phyloP scores from a whole-genome alignment of 495 filamentous ascomycete genomes.

The Lichina pygmaea region DNA sequence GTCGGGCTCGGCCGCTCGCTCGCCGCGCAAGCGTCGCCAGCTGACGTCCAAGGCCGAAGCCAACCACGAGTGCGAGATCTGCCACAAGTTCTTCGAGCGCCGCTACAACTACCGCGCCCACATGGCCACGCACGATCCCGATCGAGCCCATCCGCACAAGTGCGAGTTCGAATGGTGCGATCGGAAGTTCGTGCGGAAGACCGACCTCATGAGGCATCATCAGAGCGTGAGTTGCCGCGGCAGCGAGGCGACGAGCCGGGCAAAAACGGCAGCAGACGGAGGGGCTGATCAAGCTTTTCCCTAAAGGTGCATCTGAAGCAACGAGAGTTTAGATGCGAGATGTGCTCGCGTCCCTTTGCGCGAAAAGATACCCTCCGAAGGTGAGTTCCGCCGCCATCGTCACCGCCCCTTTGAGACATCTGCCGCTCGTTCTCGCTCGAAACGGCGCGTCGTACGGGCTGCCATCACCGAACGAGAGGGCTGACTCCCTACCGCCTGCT shows the following conservation, averaged over 20 bases:
- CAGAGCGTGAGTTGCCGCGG: slow-evolving; percentile 32
- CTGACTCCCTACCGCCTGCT: no score
- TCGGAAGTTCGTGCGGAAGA: slow-evolving; percentile 58
- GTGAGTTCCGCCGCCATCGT: slow-evolving; percentile 16
- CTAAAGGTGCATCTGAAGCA: slow-evolving; percentile 41
- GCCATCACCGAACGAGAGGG: no score
- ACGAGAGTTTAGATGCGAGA: slow-evolving; percentile 39
- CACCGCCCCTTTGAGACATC: background rate
- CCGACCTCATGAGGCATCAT: slow-evolving; percentile 59
- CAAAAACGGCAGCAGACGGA: no score
- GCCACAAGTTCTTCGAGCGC: slow-evolving; percentile 57
- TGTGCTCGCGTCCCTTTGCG: slow-evolving; percentile 50
- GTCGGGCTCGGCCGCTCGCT: slow-evolving; percentile 7
- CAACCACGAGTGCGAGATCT: slow-evolving; percentile 48
- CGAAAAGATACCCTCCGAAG: slow-evolving; percentile 63
- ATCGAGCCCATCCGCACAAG: slow-evolving; percentile 35
- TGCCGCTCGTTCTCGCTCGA: no score
- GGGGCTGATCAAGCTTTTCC: background rate
- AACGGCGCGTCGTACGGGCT: background rate
- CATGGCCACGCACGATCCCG: slow-evolving; percentile 69
- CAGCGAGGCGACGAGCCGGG: background rate
- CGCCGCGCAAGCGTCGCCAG: slow-evolving; percentile 21
- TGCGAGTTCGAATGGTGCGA: slow-evolving; percentile 38
- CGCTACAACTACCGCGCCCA: slow-evolving; percentile 83
- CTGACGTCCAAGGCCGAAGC: slow-evolving; percentile 48